phyloP scores from a whole-genome alignment of 176 grass and related monocot genomes.

The Neostapfia colusana region DNA sequence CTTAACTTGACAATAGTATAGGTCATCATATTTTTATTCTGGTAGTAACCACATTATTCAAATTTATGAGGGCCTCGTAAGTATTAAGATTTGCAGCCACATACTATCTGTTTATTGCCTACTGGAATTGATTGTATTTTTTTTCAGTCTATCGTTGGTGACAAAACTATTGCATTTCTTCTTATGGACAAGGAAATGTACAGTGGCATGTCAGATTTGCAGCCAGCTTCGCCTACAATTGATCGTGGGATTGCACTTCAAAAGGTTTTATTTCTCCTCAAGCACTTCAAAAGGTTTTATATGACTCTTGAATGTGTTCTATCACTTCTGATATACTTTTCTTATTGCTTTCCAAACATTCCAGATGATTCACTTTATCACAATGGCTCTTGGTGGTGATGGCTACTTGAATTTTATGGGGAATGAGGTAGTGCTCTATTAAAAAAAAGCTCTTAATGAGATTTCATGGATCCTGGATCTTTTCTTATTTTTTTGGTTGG shows the following conservation, averaged over 20 bases:
- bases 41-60: background rate
- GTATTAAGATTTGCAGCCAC: slow-evolving; percentile 21
- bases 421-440: slow-evolving; percentile 70
- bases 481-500: background rate
- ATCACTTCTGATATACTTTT: slow-evolving; percentile 12
- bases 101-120: slow-evolving; percentile 7
- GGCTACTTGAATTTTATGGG: slow-evolving; percentile 99
- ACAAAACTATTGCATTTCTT: slow-evolving; percentile 92
- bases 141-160: slow-evolving; percentile 89
- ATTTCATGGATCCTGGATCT: background rate
- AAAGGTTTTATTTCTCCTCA: slow-evolving; percentile 56
- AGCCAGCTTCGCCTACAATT: slow-evolving; percentile 75
- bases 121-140: slow-evolving; percentile 12
- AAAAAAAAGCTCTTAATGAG: background rate
- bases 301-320: slow-evolving; percentile 15
- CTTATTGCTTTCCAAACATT: slow-evolving; percentile 31
- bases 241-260: slow-evolving; percentile 87
- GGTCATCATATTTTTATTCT: slow-evolving; percentile 4
- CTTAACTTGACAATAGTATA: background rate
- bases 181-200: slow-evolving; percentile 99
- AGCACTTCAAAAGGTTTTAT: slow-evolving; percentile 20
- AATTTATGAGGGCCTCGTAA: background rate
- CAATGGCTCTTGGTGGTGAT: slow-evolving; percentile 92
- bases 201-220: slow-evolving; percentile 94
- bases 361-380: slow-evolving; percentile 98